Evolutionary conservation across 2,329 filamentous ascomycete species (phyloP), one percentile per base, ranked within the genome.

Genomic region (Colletotrichum sp.): DNA sequence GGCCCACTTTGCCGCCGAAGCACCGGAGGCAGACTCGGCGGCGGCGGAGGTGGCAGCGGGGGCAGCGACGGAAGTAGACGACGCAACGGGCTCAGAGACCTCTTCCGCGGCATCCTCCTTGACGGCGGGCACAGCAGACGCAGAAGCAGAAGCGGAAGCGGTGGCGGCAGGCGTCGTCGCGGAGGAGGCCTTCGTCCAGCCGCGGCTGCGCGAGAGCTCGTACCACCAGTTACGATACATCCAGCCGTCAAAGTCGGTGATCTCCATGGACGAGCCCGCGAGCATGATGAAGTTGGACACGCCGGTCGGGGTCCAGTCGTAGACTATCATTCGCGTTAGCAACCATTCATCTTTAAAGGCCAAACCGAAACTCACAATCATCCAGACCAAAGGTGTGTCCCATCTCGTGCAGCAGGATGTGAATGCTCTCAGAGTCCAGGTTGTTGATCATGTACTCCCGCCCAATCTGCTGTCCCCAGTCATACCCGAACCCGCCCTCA

Each of bases 241-340:
- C 87, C 87, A 88, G 26, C 85, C 85, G 66, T 88, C 87, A 68
- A 89, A 89, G 49, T 89, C 86, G 2, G 87, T 89, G 24, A 89
- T 83, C 44, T 83, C 76, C 32, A 78, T 81, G 1, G 87, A 81
- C 44, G 84, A 84, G 8, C 87, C 87, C 63, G 87, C 86, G 59
- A 84, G 79, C 87, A 89, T 88, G 77, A 88, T 83, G 80, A 88
- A 88, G 78, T 82, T 85, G 13, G 79, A 79, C 32, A 85, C 77
- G 15, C 86, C 86, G 8, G 81, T 81, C 0, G 87, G 87, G 18
- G 83, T 85, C 86, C 86, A 88, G 80, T 88, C 62, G 62, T 65
- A 65, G 62, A 65, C 62, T 65, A 12, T 8, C 1, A 2, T 18
- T 21, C 6, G 10, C n/a, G 55, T 59, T 1, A 59, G 55, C 1